Conservation (phyloP, 2,329 filamentous ascomycete genomes). For the Sarocladiaceae sp. region DNA sequence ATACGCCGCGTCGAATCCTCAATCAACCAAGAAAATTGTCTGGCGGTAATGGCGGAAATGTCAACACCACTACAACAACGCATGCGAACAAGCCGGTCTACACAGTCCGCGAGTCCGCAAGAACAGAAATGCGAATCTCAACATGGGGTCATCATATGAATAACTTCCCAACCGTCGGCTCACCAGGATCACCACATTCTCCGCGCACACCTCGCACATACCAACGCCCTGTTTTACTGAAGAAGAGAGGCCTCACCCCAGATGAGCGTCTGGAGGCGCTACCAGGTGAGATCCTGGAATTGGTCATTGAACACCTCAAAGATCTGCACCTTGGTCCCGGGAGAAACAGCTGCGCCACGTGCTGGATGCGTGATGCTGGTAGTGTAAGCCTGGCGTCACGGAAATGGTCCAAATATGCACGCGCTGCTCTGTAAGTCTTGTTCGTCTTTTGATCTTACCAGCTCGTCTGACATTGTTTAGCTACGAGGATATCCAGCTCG, state of each 20-base stretch:
- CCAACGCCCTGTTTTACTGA: constrained; percentile 10
- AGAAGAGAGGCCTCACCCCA: constrained; percentile 25
- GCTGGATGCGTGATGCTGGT: constrained; percentile 59
- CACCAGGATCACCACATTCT: constrained; percentile 1
- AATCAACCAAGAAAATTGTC: constrained; percentile 34
- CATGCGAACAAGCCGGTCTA: constrained; percentile 13
- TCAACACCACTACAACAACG: constrained; percentile 16
- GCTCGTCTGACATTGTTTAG: constrained; percentile 22
- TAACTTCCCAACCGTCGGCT: background rate
- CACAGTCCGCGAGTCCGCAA: constrained; percentile 1
- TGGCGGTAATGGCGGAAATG: constrained; percentile 6
- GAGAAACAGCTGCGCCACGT: constrained; percentile 56
- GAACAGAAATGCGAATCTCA: constrained; percentile 5
- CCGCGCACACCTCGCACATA: constrained; percentile 1
- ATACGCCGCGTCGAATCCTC: constrained; percentile 19
- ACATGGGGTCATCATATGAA: constrained; percentile 7
- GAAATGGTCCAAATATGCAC: constrained; percentile 49
- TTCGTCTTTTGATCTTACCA: background rate
- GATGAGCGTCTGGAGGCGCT: constrained; percentile 52
- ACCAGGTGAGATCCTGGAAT: constrained; percentile 54
- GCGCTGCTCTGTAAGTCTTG: constrained; percentile 43
- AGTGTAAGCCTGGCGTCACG: constrained; percentile 45
- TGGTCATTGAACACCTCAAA: constrained; percentile 52
- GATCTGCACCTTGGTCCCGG: constrained; percentile 42
- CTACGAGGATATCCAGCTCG: constrained; percentile 55